Evolutionary conservation across 2,329 filamentous ascomycete genomes (phyloP).

Genomic region (Tolypocladium sp.): DNA sequence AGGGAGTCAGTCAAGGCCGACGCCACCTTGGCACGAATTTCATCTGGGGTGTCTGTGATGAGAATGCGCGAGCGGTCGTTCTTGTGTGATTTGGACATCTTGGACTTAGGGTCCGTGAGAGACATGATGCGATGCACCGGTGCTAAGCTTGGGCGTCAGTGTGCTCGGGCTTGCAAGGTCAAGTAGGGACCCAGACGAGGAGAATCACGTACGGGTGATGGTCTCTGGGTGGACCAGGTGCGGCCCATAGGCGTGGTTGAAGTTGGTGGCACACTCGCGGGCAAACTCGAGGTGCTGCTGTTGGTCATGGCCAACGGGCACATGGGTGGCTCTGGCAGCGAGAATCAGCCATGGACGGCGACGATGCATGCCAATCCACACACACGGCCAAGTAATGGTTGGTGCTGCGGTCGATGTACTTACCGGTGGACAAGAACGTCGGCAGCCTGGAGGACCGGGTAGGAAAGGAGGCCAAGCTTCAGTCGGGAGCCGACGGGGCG

Average conservation of each 20-base stretch:
- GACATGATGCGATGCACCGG: slow-evolving; percentile 85
- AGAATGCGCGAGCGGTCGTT: slow-evolving; percentile 69
- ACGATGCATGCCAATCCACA: not conserved
- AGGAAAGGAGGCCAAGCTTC: slow-evolving; percentile 88
- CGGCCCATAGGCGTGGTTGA: slow-evolving; percentile 68
- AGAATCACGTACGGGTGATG: slow-evolving; percentile 51
- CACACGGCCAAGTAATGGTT: not conserved
- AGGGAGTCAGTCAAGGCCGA: slow-evolving; percentile 68
- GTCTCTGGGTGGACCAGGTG: slow-evolving; percentile 58
- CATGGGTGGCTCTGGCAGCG: slow-evolving; percentile 65
- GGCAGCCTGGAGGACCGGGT: slow-evolving; percentile 90
- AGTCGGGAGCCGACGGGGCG: slow-evolving; percentile 49
- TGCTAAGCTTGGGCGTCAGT: slow-evolving; percentile 32
- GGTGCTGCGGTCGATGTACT: not conserved
- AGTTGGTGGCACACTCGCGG: slow-evolving; percentile 74
- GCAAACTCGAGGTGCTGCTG: slow-evolving; percentile 90
- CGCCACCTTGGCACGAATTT: slow-evolving; percentile 62
- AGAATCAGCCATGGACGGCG: not conserved
- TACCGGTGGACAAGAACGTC: slow-evolving; percentile 83
- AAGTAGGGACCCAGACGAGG: too few relatives aligned
- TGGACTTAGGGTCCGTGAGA: slow-evolving; percentile 63
- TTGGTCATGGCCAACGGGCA: slow-evolving; percentile 96
- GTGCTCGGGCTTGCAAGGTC: not conserved
- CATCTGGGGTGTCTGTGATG: slow-evolving; percentile 59
- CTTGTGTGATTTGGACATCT: slow-evolving; percentile 89